These are phyloP conservation scores for Golovinomyces cichoracearum DNA, from an alignment of 2,329 filamentous ascomycete genomes.

Conservation along the genomic window DNA sequence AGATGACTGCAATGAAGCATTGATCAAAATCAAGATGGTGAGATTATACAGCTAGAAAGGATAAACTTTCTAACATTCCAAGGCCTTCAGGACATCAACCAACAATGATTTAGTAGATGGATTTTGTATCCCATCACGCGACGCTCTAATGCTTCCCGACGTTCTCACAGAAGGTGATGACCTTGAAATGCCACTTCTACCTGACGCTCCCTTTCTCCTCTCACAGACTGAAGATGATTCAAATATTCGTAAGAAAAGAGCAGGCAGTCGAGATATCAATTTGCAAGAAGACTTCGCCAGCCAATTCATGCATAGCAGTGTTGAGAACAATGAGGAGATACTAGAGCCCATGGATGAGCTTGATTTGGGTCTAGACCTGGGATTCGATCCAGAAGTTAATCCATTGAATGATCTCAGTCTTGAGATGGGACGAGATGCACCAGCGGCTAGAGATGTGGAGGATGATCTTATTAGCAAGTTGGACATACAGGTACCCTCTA, in stretches of 20 bases:
- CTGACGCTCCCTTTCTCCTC: constrained; percentile 64
- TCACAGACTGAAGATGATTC: constrained; percentile 42
- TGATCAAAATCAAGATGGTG: constrained; percentile 98
- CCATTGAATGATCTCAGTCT: constrained; percentile 33
- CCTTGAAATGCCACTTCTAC: constrained; percentile 50
- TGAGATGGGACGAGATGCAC: constrained; percentile 74
- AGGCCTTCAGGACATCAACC: constrained; percentile 83
- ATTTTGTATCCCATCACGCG: constrained; percentile 55
- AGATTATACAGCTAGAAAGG: constrained; percentile 13
- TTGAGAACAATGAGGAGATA: constrained; percentile 25
- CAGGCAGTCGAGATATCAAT: constrained; percentile 38
- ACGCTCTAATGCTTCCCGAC: constrained; percentile 71
- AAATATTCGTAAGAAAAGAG: constrained; percentile 30
- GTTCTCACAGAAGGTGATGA: constrained; percentile 78
- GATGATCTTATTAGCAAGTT: constrained; percentile 41
- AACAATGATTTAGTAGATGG: constrained; percentile 87
- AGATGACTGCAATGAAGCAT: constrained; percentile 89
- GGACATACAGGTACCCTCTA: constrained; percentile 26
- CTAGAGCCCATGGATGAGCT: constrained; percentile 34
- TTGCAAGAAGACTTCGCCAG: constrained; percentile 46
- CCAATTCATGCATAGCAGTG: constrained; percentile 51
- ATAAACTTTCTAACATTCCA: constrained; percentile 15
- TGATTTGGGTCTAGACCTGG: constrained; percentile 42
- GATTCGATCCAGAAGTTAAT: constrained; percentile 31
- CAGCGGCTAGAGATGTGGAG: constrained; percentile 37